Percentiles rank a stretch among this genome's conserved stretches.
phyloP scores from a whole-genome alignment of 306 rosid genomes.

The Fagus crenata region DNA sequence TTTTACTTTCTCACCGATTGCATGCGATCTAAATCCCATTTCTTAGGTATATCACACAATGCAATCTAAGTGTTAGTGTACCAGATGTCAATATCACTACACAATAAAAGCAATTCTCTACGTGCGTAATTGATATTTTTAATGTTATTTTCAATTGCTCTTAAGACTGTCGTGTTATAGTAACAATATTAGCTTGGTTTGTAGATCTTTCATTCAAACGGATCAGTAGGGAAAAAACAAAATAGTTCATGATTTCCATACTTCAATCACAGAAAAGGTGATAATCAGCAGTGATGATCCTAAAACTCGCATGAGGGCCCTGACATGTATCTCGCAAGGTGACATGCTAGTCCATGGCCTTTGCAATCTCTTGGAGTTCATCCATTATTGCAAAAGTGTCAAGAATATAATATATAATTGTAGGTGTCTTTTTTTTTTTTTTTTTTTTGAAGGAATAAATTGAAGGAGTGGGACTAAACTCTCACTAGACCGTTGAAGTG shows the following conservation, averaged over 20 bases:
- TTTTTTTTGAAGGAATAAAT: too few relatives aligned
- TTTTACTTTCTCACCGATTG: too few relatives aligned
- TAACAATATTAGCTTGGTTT: neutral
- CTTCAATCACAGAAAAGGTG: constrained; percentile 61
- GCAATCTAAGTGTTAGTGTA: neutral
- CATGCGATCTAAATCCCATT: too few relatives aligned
- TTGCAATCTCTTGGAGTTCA: constrained; percentile 72
- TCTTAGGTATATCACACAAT: neutral
- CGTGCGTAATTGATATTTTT: neutral
- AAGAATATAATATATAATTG: constrained; percentile 77
- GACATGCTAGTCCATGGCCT: constrained; percentile 82
- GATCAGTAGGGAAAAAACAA: neutral
- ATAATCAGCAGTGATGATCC: constrained; percentile 72
- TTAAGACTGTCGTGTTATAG: neutral
- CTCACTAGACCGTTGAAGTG: too few relatives aligned
- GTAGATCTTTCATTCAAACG: neutral
- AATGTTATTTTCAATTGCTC: neutral
- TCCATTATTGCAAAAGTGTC: constrained; percentile 78
- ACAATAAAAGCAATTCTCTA: constrained; percentile 3
- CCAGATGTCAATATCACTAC: neutral
- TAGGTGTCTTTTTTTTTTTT: too few relatives aligned
- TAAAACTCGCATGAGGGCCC: constrained; percentile 89
- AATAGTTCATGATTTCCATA: neutral
- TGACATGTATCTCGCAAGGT: constrained; percentile 70
- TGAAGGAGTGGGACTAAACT: too few relatives aligned